Evolutionary conservation across 1,284 basidiomycete genomes (phyloP).

Genomic region (Schizophyllum amplum): DNA sequence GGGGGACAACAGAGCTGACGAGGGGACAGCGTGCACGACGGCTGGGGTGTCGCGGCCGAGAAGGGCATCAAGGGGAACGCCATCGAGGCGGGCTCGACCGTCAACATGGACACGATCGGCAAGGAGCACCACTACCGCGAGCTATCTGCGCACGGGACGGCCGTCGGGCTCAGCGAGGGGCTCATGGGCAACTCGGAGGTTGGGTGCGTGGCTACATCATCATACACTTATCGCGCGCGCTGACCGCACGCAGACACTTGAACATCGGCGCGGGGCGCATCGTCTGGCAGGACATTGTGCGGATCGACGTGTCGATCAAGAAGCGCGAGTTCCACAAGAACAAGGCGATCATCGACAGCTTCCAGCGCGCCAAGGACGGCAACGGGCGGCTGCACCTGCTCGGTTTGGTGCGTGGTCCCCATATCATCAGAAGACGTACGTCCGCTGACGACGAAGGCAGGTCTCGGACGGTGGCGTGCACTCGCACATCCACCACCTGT

Average conservation of each 20-base stretch:
- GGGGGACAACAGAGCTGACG: not conserved
- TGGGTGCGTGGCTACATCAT: constrained; percentile 46
- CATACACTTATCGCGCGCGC: not conserved
- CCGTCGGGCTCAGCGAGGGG: constrained; percentile 84
- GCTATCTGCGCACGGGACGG: constrained; percentile 77
- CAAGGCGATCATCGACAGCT: constrained; percentile 60
- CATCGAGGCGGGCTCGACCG: constrained; percentile 75
- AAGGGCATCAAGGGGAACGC: constrained; percentile 77
- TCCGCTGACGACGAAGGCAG: constrained; percentile 27
- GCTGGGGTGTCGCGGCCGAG: constrained; percentile 75
- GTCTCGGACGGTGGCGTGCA: constrained; percentile 93
- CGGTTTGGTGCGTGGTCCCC: constrained; percentile 55
- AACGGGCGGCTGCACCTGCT: constrained; percentile 79
- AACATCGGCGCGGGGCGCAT: constrained; percentile 90
- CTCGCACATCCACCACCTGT: constrained; percentile 83
- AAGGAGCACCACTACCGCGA: constrained; percentile 67
- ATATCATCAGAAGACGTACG: not conserved
- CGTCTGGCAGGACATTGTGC: constrained; percentile 93
- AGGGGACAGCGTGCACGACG: constrained; percentile 75
- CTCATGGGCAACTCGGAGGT: constrained; percentile 96
- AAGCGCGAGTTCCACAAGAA: constrained; percentile 82
- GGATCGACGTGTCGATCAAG: constrained; percentile 85
- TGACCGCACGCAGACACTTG: constrained; percentile 51
- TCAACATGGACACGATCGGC: constrained; percentile 81
- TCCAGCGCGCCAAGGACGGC: constrained; percentile 71